Conservation (phyloP, 2,329 filamentous ascomycete species). For the Neofusicoccum kwambonambiense region DNA sequence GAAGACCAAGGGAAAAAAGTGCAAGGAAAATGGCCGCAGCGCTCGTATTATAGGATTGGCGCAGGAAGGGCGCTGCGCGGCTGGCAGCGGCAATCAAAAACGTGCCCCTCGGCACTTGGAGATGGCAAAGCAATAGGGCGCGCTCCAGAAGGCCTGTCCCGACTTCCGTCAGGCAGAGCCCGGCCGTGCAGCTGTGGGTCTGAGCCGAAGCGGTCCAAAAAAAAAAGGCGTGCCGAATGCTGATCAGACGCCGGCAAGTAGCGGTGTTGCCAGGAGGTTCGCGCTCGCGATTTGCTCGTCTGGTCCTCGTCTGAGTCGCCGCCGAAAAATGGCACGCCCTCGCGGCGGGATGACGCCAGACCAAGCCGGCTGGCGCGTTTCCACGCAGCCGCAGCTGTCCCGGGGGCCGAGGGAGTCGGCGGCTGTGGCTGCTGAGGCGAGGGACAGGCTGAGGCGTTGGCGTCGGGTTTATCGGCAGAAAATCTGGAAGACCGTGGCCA, state of each 20-base stretch:
- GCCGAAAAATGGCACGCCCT: not conserved
- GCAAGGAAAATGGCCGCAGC: not conserved
- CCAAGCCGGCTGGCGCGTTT: not conserved
- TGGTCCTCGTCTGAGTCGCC: not conserved
- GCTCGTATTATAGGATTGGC: conserved; percentile 11
- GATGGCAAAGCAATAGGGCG: conserved; percentile 1
- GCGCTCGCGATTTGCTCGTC: too few relatives aligned
- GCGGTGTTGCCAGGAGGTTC: conserved; percentile 12
- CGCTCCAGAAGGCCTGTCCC: not conserved
- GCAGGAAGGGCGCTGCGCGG: not conserved
- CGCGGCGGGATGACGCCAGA: not conserved
- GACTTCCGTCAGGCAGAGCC: not conserved
- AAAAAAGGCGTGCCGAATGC: not conserved
- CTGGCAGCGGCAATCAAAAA: not conserved
- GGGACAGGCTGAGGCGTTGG: not conserved
- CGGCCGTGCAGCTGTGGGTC: conserved; percentile 14
- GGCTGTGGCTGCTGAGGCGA: not conserved
- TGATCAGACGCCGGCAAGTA: conserved; percentile 5
- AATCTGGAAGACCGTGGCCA: not conserved
- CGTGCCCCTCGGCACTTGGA: conserved; percentile 4
- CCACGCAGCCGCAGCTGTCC: not conserved
- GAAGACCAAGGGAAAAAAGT: not conserved
- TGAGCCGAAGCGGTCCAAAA: not conserved
- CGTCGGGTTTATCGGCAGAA: conserved; percentile 8
- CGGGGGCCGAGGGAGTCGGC: not conserved